Base-by-base conservation (phyloP, 768 basidiomycete species). In the Sporobolomyces pararoseus region DNA sequence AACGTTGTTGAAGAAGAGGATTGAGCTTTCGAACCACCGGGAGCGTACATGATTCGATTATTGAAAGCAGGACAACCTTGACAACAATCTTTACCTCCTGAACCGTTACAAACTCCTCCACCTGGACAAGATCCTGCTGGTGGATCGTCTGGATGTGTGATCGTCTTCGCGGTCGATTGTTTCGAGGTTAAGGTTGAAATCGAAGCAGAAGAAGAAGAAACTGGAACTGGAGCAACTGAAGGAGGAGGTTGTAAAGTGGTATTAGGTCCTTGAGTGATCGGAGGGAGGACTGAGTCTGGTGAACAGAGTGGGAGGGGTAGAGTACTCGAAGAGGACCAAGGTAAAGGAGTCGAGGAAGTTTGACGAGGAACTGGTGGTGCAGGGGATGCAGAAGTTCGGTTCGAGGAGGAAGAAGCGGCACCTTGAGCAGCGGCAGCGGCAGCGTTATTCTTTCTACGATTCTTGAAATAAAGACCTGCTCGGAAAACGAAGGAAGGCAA, bases 61-160 rank as follows among this genome's bases (percentile, higher is more conserved):
- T 97, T 99, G 82, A 87, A 92, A 37, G 95, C 94, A 17, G 96
- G 96, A 79, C 96, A 99, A 52, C 96, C 96, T 73, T 88, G 86
- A 80, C 96, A 99, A 71, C 90, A 88, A 68, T 86, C 86, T 73
- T 91, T 87, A 62, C 96, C 96, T 76, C 96, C 96, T 17, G 91
- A 94, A 74, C 96, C 96, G 81, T 99, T 91, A 81, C 96, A 99
- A 75, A 90, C 85, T 39, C 96, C 96, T 81, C 97, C 96, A 66
- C 96, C 96, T 5, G 96, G 96, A 80, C 96, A 99, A n/a, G 94
- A 94, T 2, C 82, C 82, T 3, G 77, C 72, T 3, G 76, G 68
- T 1, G 80, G 79, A 19, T 72, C 75, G 4, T 60, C 63, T 13
- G 54, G 46, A 34, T 35, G 42, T 46, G 46, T 13, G 46, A 13